Base-by-base conservation (phyloP, 768 basidiomycete species). In the Psilocybe sp. region DNA sequence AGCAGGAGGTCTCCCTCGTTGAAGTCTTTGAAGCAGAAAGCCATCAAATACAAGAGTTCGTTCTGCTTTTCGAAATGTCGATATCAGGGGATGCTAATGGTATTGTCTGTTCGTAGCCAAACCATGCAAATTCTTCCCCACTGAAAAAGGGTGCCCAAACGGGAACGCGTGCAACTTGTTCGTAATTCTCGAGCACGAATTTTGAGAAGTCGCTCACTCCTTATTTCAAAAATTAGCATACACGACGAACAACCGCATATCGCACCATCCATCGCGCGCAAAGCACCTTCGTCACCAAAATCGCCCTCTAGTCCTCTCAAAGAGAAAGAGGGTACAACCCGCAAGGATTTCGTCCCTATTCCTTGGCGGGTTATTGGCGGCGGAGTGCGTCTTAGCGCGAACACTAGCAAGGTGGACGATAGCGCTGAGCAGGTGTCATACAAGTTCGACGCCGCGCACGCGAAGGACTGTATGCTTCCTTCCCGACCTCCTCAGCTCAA, bases 331-430 rank as follows among this genome's bases (percentile, higher is more conserved):
- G 64, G 60, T 19, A 40, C 32, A 14, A 42, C 32, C 43, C 58
- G 53, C 28, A 81, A 68, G 53, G 75, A 76, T 50, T 85, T 71
- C 62, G 84, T 80, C 56, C 85, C 86, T 20, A 74, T 89, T 40
- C 74, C 78, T 4, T 89, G 87, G 87, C 76, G 87, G 38, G 86
- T 89, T 11, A 85, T 89, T 44, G 85, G 87, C 0, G 87, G 87
- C 12, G 87, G 87, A 3, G 87, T 89, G n/a, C 74, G 79, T 65
- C 75, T 89, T 33, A 73, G 77, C 75, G 52, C 79, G 41, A 28
- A 28, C 23, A 28, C 23, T 28, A 50, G 35, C 14, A 46, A 56
- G 38, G 59, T 47, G 47, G 57, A 64, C 7, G 47, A 51, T 7
- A 35, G 49, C 12, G 54, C 45, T 6, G 45, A 59, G 23, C 43